Evolutionary conservation across 2,329 filamentous ascomycete genomes (phyloP).

Genomic region (Aspergillus piperis): DNA sequence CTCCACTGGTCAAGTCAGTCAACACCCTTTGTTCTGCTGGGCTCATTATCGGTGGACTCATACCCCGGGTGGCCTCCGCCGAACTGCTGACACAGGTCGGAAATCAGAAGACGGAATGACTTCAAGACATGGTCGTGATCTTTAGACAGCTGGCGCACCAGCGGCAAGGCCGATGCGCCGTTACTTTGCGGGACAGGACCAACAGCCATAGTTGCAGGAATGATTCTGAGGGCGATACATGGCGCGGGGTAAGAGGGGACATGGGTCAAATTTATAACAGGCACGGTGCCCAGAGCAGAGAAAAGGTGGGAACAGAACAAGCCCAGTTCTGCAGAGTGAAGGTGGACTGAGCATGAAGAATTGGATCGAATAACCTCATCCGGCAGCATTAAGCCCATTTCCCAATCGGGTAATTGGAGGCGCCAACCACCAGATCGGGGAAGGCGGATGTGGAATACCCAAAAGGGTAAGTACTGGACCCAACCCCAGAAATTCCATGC

Average conservation of each 20-base stretch:
- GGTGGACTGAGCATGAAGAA: not conserved
- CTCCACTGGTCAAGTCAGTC: conserved; percentile 38
- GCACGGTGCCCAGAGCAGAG: not conserved
- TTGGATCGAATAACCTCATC: not conserved
- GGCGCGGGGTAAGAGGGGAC: not conserved
- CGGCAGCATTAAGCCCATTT: conserved; percentile 11
- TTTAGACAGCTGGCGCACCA: conserved; percentile 26
- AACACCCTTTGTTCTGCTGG: not conserved
- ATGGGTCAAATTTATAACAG: conserved; percentile 9
- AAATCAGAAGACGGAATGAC: conserved; percentile 64
- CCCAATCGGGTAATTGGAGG: conserved; percentile 20
- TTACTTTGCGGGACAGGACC: conserved; percentile 11
- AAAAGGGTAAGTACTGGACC: too few relatives aligned
- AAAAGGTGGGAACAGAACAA: not conserved
- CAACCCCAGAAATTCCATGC: not conserved
- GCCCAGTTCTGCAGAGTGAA: not conserved
- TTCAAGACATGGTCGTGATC: conserved; percentile 56
- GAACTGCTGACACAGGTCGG: conserved; percentile 70
- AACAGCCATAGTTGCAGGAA: conserved; percentile 23
- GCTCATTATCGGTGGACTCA: not conserved
- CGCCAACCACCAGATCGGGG: conserved; percentile 14
- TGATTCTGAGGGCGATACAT: not conserved
- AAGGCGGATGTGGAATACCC: not conserved
- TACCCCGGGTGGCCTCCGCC: conserved; percentile 69
- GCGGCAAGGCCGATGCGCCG: conserved; percentile 21